phyloP scores from a whole-genome alignment of 78 protist genomes.

The Polysphondylium violaceum region DNA sequence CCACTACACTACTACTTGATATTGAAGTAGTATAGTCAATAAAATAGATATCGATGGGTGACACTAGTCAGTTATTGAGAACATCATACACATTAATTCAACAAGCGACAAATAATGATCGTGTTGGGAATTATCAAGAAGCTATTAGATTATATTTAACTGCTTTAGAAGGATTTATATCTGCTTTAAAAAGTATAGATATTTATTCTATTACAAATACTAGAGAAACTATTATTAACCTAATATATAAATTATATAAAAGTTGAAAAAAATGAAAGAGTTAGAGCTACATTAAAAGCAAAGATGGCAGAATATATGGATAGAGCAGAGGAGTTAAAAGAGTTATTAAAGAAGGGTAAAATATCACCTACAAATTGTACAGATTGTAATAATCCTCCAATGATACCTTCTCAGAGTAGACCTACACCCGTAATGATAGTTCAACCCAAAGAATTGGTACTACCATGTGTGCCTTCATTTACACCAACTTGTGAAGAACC shows the following conservation, averaged over 20 bases:
- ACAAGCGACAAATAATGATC: slow-evolving; percentile 42
- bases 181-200: slow-evolving; percentile 33
- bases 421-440: not conserved
- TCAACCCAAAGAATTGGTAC: not conserved
- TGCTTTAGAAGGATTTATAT: slow-evolving; percentile 54
- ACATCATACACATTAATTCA: slow-evolving; percentile 46
- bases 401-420: slow-evolving; percentile 12
- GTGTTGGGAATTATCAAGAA: slow-evolving; percentile 36
- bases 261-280: slow-evolving; percentile 72
- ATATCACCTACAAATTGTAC: not conserved
- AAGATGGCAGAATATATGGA: slow-evolving; percentile 56
- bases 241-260: not conserved
- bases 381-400: no score
- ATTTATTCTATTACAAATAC: not conserved
- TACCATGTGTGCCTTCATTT: slow-evolving; percentile 45
- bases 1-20: no score
- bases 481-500: slow-evolving; percentile 1
- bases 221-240: no score
- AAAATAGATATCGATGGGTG: slow-evolving; percentile 51
- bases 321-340: slow-evolving; percentile 54
- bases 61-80: slow-evolving; percentile 31
- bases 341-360: slow-evolving; percentile 11
- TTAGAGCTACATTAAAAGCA: slow-evolving; percentile 33
- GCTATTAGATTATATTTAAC: slow-evolving; percentile 63
- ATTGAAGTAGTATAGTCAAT: no score